phyloP scores from a whole-genome alignment of 139 green algal genomes.

The Gonium pectorale region DNA sequence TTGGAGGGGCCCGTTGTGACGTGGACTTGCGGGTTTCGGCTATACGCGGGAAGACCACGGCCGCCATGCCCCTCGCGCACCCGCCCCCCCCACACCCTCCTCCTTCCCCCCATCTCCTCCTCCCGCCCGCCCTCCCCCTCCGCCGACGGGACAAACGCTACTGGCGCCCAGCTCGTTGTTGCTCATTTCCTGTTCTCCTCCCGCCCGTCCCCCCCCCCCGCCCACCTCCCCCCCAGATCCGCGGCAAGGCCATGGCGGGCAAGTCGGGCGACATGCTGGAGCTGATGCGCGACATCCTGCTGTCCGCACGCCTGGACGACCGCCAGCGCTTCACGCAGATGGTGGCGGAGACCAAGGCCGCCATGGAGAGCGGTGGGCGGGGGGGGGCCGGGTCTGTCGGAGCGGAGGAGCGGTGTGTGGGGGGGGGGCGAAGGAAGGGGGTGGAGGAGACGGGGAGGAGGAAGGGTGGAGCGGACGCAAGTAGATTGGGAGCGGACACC shows the following conservation, averaged over 20 bases:
- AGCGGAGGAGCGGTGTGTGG: not conserved
- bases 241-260: conserved; percentile 93
- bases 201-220: not conserved
- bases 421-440: not conserved
- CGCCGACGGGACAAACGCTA: not conserved
- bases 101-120: too few relatives aligned
- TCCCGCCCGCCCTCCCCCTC: too few relatives aligned
- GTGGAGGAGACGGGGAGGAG: not conserved
- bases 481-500: too few relatives aligned
- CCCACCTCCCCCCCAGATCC: conserved; percentile 63
- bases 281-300: conserved; percentile 88
- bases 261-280: conserved; percentile 92
- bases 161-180: not conserved
- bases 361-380: conserved; percentile 79
- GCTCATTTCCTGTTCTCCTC: not conserved
- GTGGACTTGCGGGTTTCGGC: too few relatives aligned
- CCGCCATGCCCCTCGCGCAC: too few relatives aligned
- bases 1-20: too few relatives aligned
- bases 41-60: too few relatives aligned
- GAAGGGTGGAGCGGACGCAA: not conserved
- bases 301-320: conserved; percentile 89
- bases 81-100: too few relatives aligned
- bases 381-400: too few relatives aligned
- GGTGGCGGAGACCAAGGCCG: conserved; percentile 93
- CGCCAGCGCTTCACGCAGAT: conserved; percentile 96